Base-by-base conservation (phyloP, 441 rosid genomes). In the Viola pubescens region DNA sequence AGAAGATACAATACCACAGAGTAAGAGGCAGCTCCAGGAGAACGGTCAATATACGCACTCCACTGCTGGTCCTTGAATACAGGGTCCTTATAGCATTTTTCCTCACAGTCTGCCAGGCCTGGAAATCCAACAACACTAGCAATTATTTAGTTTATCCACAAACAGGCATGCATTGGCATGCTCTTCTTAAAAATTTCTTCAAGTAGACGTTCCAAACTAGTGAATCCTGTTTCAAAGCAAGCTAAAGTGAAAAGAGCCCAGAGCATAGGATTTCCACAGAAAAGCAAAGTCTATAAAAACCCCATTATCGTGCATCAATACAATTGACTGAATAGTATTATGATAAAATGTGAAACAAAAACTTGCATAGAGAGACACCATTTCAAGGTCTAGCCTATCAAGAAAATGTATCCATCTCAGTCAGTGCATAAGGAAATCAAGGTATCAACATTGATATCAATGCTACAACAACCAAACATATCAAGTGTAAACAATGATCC, bases 11-110 rank as follows among this genome's bases (percentile, higher is more conserved):
- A 65, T 78, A 88, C 97, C 88, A 84, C 88, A 13, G 98, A 92
- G 74, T 84, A 85, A 67, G 62, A 67, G 54, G 85, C 90, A 78
- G 90, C 80, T 60, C 98, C 97, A 60, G 98, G 98, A 66, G 97
- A 92, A 50, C 97, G 89, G 60, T 92, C 98, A 37, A 92, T 89
- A 57, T 79, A 87, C 46, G 96, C 89, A 69, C 88, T 92, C 97
- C 98, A 92, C 65, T 83, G 78, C 57, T 12, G 79, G 74, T 92
- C 92, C 79, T 92, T 92, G 48, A 92, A 69, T 47, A 89, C 97
- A 58, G 97, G 98, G 64, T 89, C 96, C 81, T 92, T 92, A 19
- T 86, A 92, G 76, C 98, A 89, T 61, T 82, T 84, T 75, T 89
- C 94, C 12, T 86, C 64, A 61, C 98, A 92, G 65, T 80, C 89